A percentile compares a stretch with the other conserved stretches of the same genome.
Conservation (phyloP, 352 stramenopile genomes). For the Pythium diclinum region DNA sequence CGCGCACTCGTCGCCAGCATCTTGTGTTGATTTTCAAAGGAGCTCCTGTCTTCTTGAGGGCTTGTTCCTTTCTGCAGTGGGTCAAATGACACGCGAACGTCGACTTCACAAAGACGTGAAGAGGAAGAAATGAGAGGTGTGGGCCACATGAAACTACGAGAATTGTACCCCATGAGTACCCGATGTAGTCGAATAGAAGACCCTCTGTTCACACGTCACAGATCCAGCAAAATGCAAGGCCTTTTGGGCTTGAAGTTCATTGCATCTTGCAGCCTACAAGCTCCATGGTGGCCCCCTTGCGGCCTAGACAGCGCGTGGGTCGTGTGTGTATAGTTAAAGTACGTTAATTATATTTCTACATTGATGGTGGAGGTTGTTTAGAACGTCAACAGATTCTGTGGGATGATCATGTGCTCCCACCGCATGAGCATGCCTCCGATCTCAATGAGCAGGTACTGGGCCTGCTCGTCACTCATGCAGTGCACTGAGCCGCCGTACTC, state of each 20-base stretch:
- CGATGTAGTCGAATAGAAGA: neutral
- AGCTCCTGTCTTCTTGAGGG: neutral
- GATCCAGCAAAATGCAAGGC: neutral
- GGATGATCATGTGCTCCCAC: conserved; percentile 28
- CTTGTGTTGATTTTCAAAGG: neutral
- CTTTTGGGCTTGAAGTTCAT: too few species aligned
- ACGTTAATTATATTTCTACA: neutral
- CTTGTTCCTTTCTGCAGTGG: neutral
- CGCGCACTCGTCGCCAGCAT: conserved; percentile 10
- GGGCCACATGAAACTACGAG: conserved; percentile 3
- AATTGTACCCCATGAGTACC: neutral
- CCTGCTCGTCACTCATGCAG: conserved; percentile 26
- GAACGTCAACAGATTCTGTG: conserved; percentile 18
- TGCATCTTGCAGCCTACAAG: too few species aligned
- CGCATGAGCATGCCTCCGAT: conserved; percentile 26
- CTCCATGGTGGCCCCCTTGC: too few species aligned
- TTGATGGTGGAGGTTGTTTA: neutral
- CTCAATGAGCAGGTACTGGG: conserved; percentile 26
- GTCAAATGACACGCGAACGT: conserved; percentile 24
- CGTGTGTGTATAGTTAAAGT: too few species aligned
- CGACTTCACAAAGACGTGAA: conserved; percentile 14
- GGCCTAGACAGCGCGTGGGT: too few species aligned
- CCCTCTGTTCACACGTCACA: conserved; percentile 13
- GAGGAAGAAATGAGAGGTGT: neutral
- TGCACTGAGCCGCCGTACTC: conserved; percentile 23